phyloP scores from a whole-genome alignment of 2,329 filamentous ascomycete species.

The Apiospora marii region DNA sequence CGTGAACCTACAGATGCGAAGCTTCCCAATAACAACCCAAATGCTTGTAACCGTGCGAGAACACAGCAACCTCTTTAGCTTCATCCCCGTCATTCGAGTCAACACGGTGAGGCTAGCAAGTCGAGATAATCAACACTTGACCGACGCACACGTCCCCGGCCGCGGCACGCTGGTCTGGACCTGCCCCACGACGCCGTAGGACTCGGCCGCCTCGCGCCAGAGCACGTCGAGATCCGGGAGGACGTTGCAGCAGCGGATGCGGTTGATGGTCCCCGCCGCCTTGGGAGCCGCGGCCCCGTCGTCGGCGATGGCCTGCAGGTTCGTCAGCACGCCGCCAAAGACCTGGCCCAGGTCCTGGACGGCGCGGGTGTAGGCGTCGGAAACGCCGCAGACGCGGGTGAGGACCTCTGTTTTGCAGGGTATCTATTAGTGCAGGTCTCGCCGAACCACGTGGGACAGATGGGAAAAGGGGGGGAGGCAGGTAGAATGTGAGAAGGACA shows the following conservation, averaged over 20 bases:
- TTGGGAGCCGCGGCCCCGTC: no score
- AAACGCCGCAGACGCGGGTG: constrained; percentile 11
- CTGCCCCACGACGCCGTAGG: constrained; percentile 1
- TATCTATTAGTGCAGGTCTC: neutral
- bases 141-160: neutral
- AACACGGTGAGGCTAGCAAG: neutral
- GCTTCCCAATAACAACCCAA: no score
- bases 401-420: neutral
- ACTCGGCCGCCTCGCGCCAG: constrained; percentile 19
- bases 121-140: neutral
- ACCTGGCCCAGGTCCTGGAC: constrained; percentile 3
- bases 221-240: constrained; percentile 17
- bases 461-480: neutral
- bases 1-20: neutral
- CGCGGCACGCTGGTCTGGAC: constrained; percentile 15
- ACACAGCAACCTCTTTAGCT: no score
- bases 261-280: constrained; percentile 14
- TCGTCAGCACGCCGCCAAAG: constrained; percentile 17
- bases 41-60: no score
- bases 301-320: constrained; percentile 14
- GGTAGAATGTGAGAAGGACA: neutral
- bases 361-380: constrained; percentile 8
- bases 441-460: neutral
- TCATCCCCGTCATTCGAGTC: no score
- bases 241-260: constrained; percentile 21